phyloP scores from a whole-genome alignment of 345 rosid genomes.

The Moricandia moricandioides region DNA sequence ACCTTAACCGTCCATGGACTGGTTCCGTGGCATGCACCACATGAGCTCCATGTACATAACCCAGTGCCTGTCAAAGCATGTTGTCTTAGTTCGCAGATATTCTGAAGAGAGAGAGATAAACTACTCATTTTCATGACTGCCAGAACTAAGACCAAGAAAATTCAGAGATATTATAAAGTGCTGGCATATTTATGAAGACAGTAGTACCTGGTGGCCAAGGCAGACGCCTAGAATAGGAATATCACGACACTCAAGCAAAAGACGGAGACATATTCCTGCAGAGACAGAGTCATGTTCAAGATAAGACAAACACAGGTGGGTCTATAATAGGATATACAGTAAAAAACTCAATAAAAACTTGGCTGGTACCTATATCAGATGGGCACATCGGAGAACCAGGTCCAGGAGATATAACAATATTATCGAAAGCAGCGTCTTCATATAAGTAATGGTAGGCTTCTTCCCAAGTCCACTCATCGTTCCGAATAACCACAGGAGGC shows the following conservation, averaged over 20 bases:
- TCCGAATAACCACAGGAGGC: constrained; percentile 83
- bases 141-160: neutral
- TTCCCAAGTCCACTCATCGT: constrained; percentile 88
- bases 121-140: neutral
- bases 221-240: constrained; percentile 92
- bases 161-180: neutral
- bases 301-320: neutral
- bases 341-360: neutral
- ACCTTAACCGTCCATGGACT: constrained; percentile 97
- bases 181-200: neutral
- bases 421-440: constrained; percentile 75
- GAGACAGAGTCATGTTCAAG: neutral
- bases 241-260: constrained; percentile 78
- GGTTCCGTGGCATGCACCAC: constrained; percentile 89
- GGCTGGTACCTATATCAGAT: constrained; percentile 66
- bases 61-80: constrained; percentile 66
- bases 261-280: constrained; percentile 58
- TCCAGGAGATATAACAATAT: constrained; percentile 93
- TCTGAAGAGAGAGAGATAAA: neutral
- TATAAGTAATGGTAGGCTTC: constrained; percentile 55
- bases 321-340: neutral
- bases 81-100: neutral
- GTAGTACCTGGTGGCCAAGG: constrained; percentile 89
- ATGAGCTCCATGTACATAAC: constrained; percentile 84
- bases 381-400: constrained; percentile 93